A percentile compares a stretch with the other conserved stretches of the same genome.
phyloP scores from a whole-genome alignment of 116 monocot genomes.

The Phalaenopsis hybrid region DNA sequence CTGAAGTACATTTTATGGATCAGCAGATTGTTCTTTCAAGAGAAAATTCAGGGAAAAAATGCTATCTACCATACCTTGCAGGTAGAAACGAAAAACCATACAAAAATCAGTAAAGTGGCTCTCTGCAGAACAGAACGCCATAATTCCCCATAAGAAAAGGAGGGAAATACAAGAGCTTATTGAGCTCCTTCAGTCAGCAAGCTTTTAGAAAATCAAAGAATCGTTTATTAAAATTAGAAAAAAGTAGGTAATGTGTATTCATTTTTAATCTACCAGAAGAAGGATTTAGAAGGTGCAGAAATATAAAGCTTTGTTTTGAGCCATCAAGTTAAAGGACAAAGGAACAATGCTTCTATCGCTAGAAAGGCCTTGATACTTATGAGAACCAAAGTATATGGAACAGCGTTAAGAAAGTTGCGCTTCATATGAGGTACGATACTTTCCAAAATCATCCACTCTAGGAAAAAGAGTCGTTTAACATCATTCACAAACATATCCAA shows the following conservation, averaged over 20 bases:
- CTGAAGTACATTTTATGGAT: background rate
- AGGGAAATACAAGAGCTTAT: background rate
- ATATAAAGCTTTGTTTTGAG: background rate
- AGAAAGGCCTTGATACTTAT: too few relatives aligned
- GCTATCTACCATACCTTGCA: background rate
- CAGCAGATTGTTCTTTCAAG: background rate
- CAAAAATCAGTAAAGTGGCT: background rate
- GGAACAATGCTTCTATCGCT: too few relatives aligned
- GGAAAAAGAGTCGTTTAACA: background rate
- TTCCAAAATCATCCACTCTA: too few relatives aligned
- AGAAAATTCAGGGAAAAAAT: background rate
- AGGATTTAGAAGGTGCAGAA: background rate
- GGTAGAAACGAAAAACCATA: background rate
- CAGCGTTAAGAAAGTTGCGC: too few relatives aligned
- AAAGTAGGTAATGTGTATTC: background rate
- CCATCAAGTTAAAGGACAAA: background rate
- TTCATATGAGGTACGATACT: too few relatives aligned
- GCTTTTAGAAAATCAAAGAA: too few relatives aligned
- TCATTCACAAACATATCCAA: background rate
- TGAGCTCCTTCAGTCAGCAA: background rate
- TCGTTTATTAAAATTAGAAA: background rate
- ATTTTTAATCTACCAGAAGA: background rate
- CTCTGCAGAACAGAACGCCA: background rate
- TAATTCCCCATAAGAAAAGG: background rate
- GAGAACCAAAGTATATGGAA: too few relatives aligned